A percentile compares a stretch with the other conserved stretches of the same genome.
phyloP scores from a whole-genome alignment of 768 basidiomycete genomes.

The Dioszegia crocea region DNA sequence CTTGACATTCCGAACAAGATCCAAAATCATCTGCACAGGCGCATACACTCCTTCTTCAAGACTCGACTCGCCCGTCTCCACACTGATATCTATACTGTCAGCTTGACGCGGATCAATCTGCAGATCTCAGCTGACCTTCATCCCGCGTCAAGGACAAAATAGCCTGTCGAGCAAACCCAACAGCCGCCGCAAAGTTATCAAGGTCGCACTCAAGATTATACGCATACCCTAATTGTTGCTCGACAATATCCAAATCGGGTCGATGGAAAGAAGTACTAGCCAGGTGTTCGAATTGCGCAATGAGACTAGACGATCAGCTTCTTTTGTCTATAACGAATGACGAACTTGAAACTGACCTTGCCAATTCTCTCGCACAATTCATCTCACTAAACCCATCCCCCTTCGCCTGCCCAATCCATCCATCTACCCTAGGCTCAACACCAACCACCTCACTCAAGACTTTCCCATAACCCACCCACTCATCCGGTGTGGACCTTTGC shows the following conservation, averaged over 20 bases:
- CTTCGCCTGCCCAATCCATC: conserved; percentile 77
- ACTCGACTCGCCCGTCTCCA: conserved; percentile 71
- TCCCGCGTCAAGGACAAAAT: conserved; percentile 70
- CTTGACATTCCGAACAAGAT: conserved; percentile 77
- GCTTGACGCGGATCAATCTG: neutral
- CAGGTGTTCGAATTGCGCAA: conserved; percentile 88
- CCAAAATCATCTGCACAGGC: conserved; percentile 75
- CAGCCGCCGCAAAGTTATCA: conserved; percentile 87
- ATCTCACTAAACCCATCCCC: conserved; percentile 87
- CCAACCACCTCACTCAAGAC: conserved; percentile 77
- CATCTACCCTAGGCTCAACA: conserved; percentile 86
- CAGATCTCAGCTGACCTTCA: conserved; percentile 64
- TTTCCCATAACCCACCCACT: conserved; percentile 79
- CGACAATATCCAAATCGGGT: conserved; percentile 80
- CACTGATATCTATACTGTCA: conserved; percentile 59
- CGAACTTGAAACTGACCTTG: conserved; percentile 69
- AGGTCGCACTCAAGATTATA: conserved; percentile 82
- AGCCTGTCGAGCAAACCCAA: conserved; percentile 83
- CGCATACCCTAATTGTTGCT: conserved; percentile 79
- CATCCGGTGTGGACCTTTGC: conserved; percentile 71
- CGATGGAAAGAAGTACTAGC: conserved; percentile 78
- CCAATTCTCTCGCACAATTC: conserved; percentile 86
- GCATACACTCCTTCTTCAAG: conserved; percentile 71
- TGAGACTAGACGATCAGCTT: conserved; percentile 53
- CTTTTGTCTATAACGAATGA: no score